Conservation (phyloP, 345 rosid genomes). For the Clarkia xantiana region DNA sequence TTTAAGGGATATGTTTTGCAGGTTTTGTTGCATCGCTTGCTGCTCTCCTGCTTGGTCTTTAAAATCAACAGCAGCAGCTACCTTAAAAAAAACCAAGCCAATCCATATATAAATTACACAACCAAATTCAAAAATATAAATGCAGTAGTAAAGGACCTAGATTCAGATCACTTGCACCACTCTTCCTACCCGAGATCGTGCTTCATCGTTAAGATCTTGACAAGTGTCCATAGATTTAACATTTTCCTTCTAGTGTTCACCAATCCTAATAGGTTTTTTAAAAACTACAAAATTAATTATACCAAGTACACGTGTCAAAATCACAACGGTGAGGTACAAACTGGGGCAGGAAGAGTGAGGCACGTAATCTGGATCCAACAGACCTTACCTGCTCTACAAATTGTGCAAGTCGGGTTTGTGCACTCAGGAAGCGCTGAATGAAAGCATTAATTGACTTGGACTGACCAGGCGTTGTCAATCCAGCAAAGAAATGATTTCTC, state of each 20-base stretch:
- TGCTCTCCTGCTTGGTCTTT: slow-evolving; percentile 96
- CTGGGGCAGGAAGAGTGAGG: too few relatives aligned
- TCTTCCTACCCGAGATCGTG: too few relatives aligned
- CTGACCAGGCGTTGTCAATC: slow-evolving; percentile 59
- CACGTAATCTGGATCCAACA: too few relatives aligned
- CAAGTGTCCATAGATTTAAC: too few relatives aligned
- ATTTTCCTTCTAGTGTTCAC: too few relatives aligned
- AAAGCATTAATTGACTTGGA: slow-evolving; percentile 79
- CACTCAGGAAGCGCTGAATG: slow-evolving; percentile 83
- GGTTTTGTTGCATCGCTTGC: slow-evolving; percentile 92
- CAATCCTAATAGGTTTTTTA: too few relatives aligned
- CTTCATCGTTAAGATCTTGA: too few relatives aligned
- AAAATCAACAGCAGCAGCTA: slow-evolving; percentile 70
- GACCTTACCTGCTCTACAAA: slow-evolving; percentile 68
- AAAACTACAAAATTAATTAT: too few relatives aligned
- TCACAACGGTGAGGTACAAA: too few relatives aligned
- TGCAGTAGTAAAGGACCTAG: neutral
- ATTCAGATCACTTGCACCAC: too few relatives aligned
- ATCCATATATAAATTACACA: neutral
- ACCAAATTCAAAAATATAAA: too few relatives aligned
- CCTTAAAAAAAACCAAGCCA: slow-evolving; percentile 28
- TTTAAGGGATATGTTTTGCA: slow-evolving; percentile 72
- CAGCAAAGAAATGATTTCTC: slow-evolving; percentile 79
- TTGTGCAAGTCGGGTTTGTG: slow-evolving; percentile 81
- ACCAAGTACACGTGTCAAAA: too few relatives aligned